phyloP scores from a whole-genome alignment of 768 basidiomycete species.

The Rhizopogon salebrosus region DNA sequence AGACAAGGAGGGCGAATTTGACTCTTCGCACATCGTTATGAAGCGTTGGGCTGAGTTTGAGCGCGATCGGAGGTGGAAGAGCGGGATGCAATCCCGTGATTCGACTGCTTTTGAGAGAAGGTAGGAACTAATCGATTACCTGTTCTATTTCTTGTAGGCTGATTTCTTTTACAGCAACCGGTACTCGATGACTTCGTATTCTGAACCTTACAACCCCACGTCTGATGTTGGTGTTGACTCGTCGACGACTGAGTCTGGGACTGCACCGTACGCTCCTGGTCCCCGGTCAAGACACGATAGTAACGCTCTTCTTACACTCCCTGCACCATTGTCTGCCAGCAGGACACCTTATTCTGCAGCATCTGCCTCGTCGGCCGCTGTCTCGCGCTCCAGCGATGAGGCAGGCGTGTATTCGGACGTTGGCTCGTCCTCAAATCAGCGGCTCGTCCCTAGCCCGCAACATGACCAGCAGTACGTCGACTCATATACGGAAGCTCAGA shows the following conservation, averaged over 20 bases:
- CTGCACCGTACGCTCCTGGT: slow-evolving; percentile 25
- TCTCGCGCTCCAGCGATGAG: slow-evolving; percentile 43
- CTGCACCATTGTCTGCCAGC: slow-evolving; percentile 65
- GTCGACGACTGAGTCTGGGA: slow-evolving; percentile 57
- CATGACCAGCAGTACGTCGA: slow-evolving; percentile 30
- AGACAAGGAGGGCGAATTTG: slow-evolving; percentile 97
- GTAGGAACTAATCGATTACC: slow-evolving; percentile 36
- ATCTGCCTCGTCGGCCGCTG: slow-evolving; percentile 36
- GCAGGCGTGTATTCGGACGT: slow-evolving; percentile 26
- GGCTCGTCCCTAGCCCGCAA: slow-evolving; percentile 33
- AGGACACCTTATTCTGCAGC: slow-evolving; percentile 41
- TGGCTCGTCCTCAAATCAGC: slow-evolving; percentile 38
- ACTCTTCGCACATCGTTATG: slow-evolving; percentile 96
- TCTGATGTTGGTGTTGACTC: slow-evolving; percentile 47
- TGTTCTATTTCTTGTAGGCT: slow-evolving; percentile 19
- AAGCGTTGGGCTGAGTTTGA: slow-evolving; percentile 99
- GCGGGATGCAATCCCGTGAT: slow-evolving; percentile 77
- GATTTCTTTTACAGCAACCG: slow-evolving; percentile 40
- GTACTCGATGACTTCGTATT: slow-evolving; percentile 74
- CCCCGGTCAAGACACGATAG: slow-evolving; percentile 63
- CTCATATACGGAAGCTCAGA: slow-evolving; percentile 14
- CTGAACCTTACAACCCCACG: slow-evolving; percentile 60
- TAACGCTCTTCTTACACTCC: slow-evolving; percentile 66
- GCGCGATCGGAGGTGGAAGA: slow-evolving; percentile 91
- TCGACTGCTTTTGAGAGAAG: slow-evolving; percentile 64